A percentile compares a stretch with the other conserved stretches of the same genome.
Evolutionary conservation across 1,139 yeast species (phyloP).

Genomic region (Candida sanyaensis): DNA sequence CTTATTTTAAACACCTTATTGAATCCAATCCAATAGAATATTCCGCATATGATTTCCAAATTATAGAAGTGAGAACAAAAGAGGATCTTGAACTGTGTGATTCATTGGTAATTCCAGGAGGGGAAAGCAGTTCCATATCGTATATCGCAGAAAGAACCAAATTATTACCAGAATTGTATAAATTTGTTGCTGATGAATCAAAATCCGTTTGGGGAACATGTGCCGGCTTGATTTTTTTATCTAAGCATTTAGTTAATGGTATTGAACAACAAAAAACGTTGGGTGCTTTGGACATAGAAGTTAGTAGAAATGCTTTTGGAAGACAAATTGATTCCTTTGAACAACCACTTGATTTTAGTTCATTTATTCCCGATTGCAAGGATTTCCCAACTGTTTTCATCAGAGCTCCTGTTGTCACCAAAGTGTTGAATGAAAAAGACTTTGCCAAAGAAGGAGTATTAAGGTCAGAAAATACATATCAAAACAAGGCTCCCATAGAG

Average conservation of each 20-base stretch:
- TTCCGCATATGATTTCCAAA: slow-evolving; percentile 20
- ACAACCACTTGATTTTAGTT: slow-evolving; percentile 47
- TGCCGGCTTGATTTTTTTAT: slow-evolving; percentile 75
- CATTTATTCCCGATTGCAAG: slow-evolving; percentile 41
- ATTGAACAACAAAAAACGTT: slow-evolving; percentile 59
- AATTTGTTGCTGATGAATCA: slow-evolving; percentile 46
- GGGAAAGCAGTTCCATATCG: slow-evolving; percentile 80
- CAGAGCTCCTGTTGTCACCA: slow-evolving; percentile 73
- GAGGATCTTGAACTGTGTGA: slow-evolving; percentile 52
- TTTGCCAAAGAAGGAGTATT: slow-evolving; percentile 19
- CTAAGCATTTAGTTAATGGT: slow-evolving; percentile 58
- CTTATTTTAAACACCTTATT: slow-evolving; percentile 47
- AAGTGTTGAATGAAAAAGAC: slow-evolving; percentile 23
- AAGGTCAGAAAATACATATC: slow-evolving; percentile 26
- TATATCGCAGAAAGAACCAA: slow-evolving; percentile 68
- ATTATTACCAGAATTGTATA: slow-evolving; percentile 55
- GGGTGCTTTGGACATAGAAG: slow-evolving; percentile 67
- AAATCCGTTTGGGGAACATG: slow-evolving; percentile 85
- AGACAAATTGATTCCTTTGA: slow-evolving; percentile 73
- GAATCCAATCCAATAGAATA: slow-evolving; percentile 19
- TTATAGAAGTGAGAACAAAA: slow-evolving; percentile 55
- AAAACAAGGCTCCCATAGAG: slow-evolving; percentile 36
- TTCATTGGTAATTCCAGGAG: slow-evolving; percentile 76
- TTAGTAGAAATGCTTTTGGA: slow-evolving; percentile 77
- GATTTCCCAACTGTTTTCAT: slow-evolving; percentile 68